phyloP scores from a whole-genome alignment of 2,329 filamentous ascomycete genomes.

The Phoma sp. region DNA sequence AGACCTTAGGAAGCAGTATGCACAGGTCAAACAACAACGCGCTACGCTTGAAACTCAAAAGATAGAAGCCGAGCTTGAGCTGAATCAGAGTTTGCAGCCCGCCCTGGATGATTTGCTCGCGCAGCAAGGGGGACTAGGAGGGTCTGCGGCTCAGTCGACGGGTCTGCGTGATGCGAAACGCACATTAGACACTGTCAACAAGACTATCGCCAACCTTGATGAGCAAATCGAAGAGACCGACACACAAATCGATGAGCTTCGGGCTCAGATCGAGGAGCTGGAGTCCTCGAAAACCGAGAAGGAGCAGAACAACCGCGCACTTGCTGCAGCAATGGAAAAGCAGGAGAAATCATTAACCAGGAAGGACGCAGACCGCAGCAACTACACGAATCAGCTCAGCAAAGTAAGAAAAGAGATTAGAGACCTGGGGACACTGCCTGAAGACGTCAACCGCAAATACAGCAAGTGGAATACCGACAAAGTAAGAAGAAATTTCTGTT shows the following conservation, averaged over 20 bases:
- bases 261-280: slow-evolving; percentile 62
- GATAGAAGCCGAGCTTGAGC: slow-evolving; percentile 80
- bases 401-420: slow-evolving; percentile 90
- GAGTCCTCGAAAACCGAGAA: slow-evolving; percentile 67
- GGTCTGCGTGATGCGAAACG: slow-evolving; percentile 79
- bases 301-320: slow-evolving; percentile 75
- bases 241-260: slow-evolving; percentile 68
- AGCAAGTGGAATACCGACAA: slow-evolving; percentile 79
- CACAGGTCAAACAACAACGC: slow-evolving; percentile 73
- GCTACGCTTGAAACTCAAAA: slow-evolving; percentile 82
- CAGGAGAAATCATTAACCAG: slow-evolving; percentile 92
- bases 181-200: slow-evolving; percentile 79
- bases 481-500: slow-evolving; percentile 57
- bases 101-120: slow-evolving; percentile 78
- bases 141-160: slow-evolving; percentile 59
- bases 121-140: slow-evolving; percentile 55
- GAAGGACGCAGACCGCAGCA: slow-evolving; percentile 84
- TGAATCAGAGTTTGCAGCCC: slow-evolving; percentile 87
- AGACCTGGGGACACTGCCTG: slow-evolving; percentile 88
- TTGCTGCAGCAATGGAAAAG: slow-evolving; percentile 79
- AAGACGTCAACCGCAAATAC: slow-evolving; percentile 93
- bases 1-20: slow-evolving; percentile 77
- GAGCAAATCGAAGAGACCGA: slow-evolving; percentile 77
- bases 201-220: slow-evolving; percentile 70
- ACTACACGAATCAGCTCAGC: slow-evolving; percentile 75